phyloP scores from a whole-genome alignment of 768 basidiomycete species.

The Mycena rebaudengoi region DNA sequence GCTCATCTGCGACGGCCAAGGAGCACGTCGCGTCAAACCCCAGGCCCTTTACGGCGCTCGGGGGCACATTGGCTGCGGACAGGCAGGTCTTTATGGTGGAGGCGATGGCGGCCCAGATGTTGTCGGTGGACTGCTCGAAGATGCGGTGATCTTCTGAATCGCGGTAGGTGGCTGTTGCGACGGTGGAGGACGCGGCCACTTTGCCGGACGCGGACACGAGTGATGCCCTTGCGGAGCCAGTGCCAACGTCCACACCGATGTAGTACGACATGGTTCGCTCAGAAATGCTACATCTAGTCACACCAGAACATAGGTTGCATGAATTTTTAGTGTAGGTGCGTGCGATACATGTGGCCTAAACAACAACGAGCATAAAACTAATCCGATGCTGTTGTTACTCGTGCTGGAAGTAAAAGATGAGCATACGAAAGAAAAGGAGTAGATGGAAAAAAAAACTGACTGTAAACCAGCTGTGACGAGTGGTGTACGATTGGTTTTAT shows the following conservation, averaged over 20 bases:
- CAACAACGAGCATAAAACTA: conserved; percentile 48
- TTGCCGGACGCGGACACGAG: conserved; percentile 76
- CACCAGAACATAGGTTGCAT: no score
- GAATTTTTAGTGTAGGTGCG: conserved; percentile 40
- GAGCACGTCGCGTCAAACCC: conserved; percentile 99
- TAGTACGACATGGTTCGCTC: conserved; percentile 66
- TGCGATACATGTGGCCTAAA: conserved; percentile 43
- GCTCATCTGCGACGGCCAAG: conserved; percentile 80
- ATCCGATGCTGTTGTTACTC: conserved; percentile 58
- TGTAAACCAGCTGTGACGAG: conserved; percentile 94
- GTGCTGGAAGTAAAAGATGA: conserved; percentile 46
- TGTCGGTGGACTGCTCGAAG: conserved; percentile 93
- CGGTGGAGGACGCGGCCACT: conserved; percentile 80
- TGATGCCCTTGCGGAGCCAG: conserved; percentile 90
- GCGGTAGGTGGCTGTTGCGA: conserved; percentile 87
- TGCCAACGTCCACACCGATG: conserved; percentile 88
- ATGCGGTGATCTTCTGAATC: conserved; percentile 87
- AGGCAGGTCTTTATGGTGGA: conserved; percentile 71
- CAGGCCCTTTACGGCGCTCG: conserved; percentile 79
- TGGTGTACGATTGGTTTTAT: conserved; percentile 99
- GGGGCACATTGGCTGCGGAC: conserved; percentile 58
- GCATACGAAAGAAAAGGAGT: neutral
- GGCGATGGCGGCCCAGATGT: conserved; percentile 85
- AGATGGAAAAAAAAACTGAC: conserved; percentile 58
- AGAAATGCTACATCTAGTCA: no score